These are phyloP conservation scores for Coemansia sp. DNA, from an alignment of 192 early-diverging fungal genomes.

Conservation along the genomic window DNA sequence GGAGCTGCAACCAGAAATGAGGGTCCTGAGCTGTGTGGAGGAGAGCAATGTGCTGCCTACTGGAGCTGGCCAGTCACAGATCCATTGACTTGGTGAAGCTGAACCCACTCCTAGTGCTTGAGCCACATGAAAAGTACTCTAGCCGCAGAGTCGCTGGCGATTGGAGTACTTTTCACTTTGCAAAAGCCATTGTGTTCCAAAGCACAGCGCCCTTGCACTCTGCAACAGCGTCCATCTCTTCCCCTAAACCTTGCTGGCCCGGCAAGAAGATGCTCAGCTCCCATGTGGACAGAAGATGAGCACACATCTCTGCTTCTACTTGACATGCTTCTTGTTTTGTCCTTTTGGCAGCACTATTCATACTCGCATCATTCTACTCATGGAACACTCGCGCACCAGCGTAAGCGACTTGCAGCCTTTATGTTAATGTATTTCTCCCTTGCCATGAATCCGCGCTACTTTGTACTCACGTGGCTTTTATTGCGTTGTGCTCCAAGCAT, in stretches of 20 bases:
- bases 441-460: not conserved
- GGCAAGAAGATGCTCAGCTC: too few species aligned
- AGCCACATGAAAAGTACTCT: too few species aligned
- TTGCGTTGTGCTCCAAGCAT: not conserved
- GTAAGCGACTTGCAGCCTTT: not conserved
- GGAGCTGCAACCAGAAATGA: too few species aligned
- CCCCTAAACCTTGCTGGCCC: conserved; percentile 2
- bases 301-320: not conserved
- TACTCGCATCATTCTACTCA: not conserved
- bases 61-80: not conserved
- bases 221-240: too few species aligned
- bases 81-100: too few species aligned
- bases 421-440: not conserved
- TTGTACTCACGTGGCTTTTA: too few species aligned
- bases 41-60: not conserved
- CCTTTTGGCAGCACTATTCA: not conserved
- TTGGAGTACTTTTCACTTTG: too few species aligned
- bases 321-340: not conserved
- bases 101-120: too few species aligned
- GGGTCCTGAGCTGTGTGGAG: not conserved
- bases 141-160: too few species aligned
- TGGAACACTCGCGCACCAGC: not conserved
- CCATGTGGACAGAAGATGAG: not conserved
- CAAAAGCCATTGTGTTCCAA: too few species aligned
- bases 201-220: too few species aligned